A percentile compares a stretch with the other conserved stretches of the same genome.
These are phyloP conservation scores for Aspergillus avenaceus DNA, from an alignment of 495 filamentous ascomycete species.

Conservation along the genomic window DNA sequence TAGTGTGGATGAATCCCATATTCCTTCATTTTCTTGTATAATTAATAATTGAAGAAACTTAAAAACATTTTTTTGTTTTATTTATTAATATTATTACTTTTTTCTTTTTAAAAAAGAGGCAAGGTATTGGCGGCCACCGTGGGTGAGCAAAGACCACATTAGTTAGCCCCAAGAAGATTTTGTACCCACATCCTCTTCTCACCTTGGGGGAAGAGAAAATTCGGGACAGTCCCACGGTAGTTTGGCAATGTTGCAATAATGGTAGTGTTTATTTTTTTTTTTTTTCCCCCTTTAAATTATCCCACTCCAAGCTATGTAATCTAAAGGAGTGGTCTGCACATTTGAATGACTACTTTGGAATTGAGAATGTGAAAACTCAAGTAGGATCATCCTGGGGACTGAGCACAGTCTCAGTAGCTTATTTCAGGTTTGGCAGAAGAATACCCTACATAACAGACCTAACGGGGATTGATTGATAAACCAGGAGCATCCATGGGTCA, in stretches of 20 bases:
- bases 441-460: slow-evolving; percentile 1
- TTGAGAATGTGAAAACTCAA: no score
- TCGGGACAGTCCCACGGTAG: not conserved
- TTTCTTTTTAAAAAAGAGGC: not conserved
- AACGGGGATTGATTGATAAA: slow-evolving; percentile 12
- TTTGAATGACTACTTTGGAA: no score
- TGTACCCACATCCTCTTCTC: not conserved
- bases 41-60: no score
- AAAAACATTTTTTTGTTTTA: no score
- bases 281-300: not conserved
- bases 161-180: not conserved
- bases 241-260: no score
- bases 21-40: no score
- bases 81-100: not conserved
- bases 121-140: slow-evolving; percentile 3
- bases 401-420: no score
- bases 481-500: slow-evolving; percentile 1
- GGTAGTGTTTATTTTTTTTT: not conserved
- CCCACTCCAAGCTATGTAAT: no score
- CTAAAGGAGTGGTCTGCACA: no score
- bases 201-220: slow-evolving; percentile 4
- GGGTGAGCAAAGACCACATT: slow-evolving; percentile 1
- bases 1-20: no score
- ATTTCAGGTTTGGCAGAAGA: no score
- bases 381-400: no score